Percentiles rank a stretch among this genome's conserved stretches.
phyloP scores from a whole-genome alignment of 768 basidiomycete genomes.

The Mycena rosella region DNA sequence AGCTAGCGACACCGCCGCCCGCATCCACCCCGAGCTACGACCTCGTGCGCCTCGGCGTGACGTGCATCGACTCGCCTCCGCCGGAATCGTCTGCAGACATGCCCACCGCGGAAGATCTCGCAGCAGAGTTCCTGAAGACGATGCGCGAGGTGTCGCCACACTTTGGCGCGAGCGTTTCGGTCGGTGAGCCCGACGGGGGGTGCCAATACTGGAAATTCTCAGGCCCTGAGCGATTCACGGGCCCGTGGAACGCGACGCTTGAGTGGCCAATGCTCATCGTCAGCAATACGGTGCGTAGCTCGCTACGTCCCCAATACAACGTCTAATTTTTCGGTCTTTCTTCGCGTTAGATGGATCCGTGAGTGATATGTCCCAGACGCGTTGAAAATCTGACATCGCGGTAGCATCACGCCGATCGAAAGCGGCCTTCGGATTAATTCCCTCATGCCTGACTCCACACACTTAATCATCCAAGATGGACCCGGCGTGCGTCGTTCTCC shows the following conservation, averaged over 20 bases:
- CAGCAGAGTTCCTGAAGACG: constrained; percentile 28
- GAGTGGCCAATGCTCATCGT: constrained; percentile 44
- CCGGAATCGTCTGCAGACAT: constrained; percentile 10
- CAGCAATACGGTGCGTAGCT: constrained; percentile 40
- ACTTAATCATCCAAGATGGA: constrained; percentile 40
- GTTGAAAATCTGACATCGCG: constrained; percentile 12
- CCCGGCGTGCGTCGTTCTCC: constrained; percentile 30
- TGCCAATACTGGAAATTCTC: constrained; percentile 41
- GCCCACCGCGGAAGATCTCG: constrained; percentile 33
- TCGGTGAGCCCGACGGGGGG: constrained; percentile 41
- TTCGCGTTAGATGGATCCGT: constrained; percentile 30
- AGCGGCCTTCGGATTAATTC: constrained; percentile 40
- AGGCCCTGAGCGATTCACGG: constrained; percentile 42
- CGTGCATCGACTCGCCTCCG: constrained; percentile 40
- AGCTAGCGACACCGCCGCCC: constrained; percentile 13
- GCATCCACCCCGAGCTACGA: constrained; percentile 20
- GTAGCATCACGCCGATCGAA: constrained; percentile 40
- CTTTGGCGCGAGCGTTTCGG: constrained; percentile 38
- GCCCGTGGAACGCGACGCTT: constrained; percentile 47
- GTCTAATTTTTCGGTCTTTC: neutral
- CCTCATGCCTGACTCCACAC: constrained; percentile 41
- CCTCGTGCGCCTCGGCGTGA: constrained; percentile 37
- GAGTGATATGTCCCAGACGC: neutral
- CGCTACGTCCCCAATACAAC: too few species aligned
- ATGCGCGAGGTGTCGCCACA: constrained; percentile 37